These are phyloP conservation scores for Neurospora terricola DNA, from an alignment of 495 filamentous ascomycete species.

Conservation along the genomic window DNA sequence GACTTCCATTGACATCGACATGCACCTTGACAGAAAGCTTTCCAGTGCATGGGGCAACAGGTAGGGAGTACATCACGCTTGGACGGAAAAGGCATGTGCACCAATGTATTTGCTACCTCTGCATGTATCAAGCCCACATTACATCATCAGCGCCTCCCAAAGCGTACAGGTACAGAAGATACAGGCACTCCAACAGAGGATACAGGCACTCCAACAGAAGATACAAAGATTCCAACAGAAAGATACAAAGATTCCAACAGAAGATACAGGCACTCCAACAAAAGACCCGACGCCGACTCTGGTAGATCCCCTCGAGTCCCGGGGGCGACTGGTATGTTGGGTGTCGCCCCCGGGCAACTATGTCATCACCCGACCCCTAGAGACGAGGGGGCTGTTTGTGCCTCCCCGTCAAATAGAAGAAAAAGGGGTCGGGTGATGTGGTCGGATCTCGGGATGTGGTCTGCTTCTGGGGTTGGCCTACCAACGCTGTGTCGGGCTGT, in stretches of 20 bases:
- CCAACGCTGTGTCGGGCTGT: not conserved
- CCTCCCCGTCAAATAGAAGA: not conserved
- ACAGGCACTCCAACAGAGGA: not conserved
- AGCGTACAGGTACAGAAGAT: not conserved
- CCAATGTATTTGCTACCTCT: not conserved
- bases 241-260: too few species aligned
- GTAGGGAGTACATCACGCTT: not conserved
- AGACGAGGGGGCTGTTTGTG: not conserved
- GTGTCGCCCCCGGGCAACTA: too few species aligned
- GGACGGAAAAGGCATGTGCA: not conserved
- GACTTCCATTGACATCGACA: not conserved
- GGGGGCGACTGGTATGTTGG: too few species aligned
- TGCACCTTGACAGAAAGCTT: not conserved
- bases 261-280: too few species aligned
- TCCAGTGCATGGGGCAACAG: not conserved
- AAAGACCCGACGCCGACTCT: too few species aligned
- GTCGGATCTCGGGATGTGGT: not conserved
- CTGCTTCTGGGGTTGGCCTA: not conserved
- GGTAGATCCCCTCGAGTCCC: too few species aligned
- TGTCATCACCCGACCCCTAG: not conserved
- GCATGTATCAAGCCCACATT: not conserved
- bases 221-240: too few species aligned
- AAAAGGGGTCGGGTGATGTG: not conserved
- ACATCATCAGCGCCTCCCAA: not conserved
- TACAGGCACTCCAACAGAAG: not conserved